Conservation (phyloP, 2,329 filamentous ascomycete species). For the Knoxdaviesia capensis region DNA sequence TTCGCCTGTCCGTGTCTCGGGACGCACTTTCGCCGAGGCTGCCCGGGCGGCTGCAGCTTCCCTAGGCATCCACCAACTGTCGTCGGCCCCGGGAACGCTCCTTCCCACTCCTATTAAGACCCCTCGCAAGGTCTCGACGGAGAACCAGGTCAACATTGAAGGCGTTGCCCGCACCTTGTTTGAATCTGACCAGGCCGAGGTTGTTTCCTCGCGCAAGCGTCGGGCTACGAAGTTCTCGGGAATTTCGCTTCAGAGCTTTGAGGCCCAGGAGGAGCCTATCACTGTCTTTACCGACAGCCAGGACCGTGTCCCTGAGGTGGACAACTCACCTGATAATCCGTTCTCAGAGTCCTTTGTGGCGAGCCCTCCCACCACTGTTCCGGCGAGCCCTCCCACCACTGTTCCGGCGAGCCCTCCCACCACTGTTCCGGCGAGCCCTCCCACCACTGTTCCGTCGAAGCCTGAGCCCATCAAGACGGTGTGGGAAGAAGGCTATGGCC, state of each 20-base stretch:
- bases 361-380: conserved; percentile 2
- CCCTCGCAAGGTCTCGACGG: conserved; percentile 39
- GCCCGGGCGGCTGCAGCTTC: too few species aligned
- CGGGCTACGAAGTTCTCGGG: conserved; percentile 35
- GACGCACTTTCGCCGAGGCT: too few species aligned
- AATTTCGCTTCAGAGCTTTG: conserved; percentile 36
- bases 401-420: conserved; percentile 10
- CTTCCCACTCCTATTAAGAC: conserved; percentile 67
- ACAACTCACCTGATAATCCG: conserved; percentile 48
- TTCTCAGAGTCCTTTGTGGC: too few species aligned
- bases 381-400: too few species aligned
- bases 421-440: conserved; percentile 10
- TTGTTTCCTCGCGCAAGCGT: conserved; percentile 37
- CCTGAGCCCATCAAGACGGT: too few species aligned
- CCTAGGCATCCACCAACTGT: too few species aligned
- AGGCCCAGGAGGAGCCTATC: conserved; percentile 37
- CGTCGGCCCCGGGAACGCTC: conserved; percentile 6
- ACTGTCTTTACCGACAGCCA: conserved; percentile 62
- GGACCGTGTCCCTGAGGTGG: conserved; percentile 51
- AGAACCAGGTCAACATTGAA: conserved; percentile 28
- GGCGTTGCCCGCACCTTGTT: conserved; percentile 43
- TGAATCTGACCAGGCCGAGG: conserved; percentile 33
- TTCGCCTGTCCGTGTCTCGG: too few species aligned
- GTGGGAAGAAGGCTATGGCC: too few species aligned
- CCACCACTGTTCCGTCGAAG: conserved; percentile 8